Base-by-base conservation (phyloP, 2,329 filamentous ascomycete genomes). In the Fusarium circinatum region DNA sequence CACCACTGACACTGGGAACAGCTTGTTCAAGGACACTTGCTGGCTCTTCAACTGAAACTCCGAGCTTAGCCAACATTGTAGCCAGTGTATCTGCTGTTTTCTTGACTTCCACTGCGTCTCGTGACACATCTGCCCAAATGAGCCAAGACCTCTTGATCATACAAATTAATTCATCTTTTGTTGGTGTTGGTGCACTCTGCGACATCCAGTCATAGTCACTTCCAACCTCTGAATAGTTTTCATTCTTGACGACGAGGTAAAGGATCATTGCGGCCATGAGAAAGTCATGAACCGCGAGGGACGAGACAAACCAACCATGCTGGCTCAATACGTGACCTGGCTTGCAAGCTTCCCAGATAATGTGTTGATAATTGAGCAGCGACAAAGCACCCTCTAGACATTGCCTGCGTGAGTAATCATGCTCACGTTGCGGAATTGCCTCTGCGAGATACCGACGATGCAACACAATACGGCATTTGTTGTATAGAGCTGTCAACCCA, bases 221-320 rank as follows among this genome's bases (percentile, higher is more conserved):
- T 9, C 80, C 82, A 22, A 73, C 76, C 13, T 85, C 83, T 41
- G 78, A 76, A 66, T 85, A 85, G 44, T 78, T 78, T 26, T 84
- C 81, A 75, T 84, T 85, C 70, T 85, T 84, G 30, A 86, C 77
- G 24, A 86, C 80, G 24, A 92, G 80, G 69, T 88, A 91, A 8
- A 92, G 76, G 20, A 92, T 85, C 85, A 90, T 89, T 62, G 88
- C 86, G 1, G 89, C 89, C 6, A 92, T 84, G 58, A 92, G 81
- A 57, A 89, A 92, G 76, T 92, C 90, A 57, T 91, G 89, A 58
- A 89, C 85, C 17, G 87, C 85, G 8, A 92, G 80, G 2, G 87
- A 88, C 7, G 86, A 87, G 26, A 90, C 78, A 73, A 91, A 90
- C 87, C 89, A 91, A 10, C 85, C 84, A 42, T 87, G 85, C 36